A percentile compares a stretch with the other conserved stretches of the same genome.
Conservation (phyloP, 306 rosid species). For the Lablab purpureus region DNA sequence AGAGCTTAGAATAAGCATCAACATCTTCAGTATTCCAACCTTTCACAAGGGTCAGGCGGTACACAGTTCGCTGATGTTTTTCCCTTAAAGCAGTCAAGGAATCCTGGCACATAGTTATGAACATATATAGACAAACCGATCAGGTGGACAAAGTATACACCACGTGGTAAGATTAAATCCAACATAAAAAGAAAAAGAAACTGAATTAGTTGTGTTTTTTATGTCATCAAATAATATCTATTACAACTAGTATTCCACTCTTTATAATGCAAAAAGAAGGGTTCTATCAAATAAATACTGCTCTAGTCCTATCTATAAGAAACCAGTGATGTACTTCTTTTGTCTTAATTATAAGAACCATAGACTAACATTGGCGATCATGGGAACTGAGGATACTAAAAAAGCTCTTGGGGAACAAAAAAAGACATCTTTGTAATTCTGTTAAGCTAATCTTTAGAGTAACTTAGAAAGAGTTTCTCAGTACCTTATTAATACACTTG, state of each 20-base stretch:
- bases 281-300: neutral
- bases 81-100: constrained; percentile 82
- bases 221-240: neutral
- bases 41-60: constrained; percentile 92
- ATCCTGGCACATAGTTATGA: constrained; percentile 63
- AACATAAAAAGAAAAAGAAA: neutral
- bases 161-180: constrained; percentile 22
- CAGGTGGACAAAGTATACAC: constrained; percentile 23
- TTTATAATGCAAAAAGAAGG: neutral
- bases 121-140: constrained; percentile 36
- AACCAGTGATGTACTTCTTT: neutral
- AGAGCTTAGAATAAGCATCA: constrained; percentile 87
- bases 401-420: constrained; percentile 1
- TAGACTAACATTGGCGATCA: constrained; percentile 17
- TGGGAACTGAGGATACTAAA: constrained; percentile 25
- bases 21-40: constrained; percentile 96
- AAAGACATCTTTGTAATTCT: neutral
- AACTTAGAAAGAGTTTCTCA: neutral
- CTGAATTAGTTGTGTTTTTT: neutral
- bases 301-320: neutral
- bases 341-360: neutral
- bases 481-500: neutral
- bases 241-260: constrained; percentile 2
- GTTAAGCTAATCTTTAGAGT: constrained; percentile 8
- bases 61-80: constrained; percentile 96